Evolutionary conservation across 2,329 filamentous ascomycete species (phyloP).

Genomic region (Fusarium sp.): DNA sequence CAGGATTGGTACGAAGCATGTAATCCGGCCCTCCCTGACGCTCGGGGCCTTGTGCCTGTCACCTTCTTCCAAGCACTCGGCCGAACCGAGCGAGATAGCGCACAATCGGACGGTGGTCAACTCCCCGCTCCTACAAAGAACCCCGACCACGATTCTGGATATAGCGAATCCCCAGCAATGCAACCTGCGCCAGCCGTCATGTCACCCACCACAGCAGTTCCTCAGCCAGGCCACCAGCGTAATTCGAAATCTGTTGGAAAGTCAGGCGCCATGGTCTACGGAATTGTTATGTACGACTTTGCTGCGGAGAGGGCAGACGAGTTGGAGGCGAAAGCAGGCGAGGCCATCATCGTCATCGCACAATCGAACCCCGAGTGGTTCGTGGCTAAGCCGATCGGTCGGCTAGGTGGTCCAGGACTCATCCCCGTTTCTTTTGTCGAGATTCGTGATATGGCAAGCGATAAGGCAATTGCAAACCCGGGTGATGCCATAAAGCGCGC

Average conservation of each 20-base stretch:
- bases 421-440: conserved; percentile 98
- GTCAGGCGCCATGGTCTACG: conserved; percentile 90
- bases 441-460: conserved; percentile 92
- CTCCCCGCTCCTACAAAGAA: conserved; percentile 64
- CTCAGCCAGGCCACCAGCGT: conserved; percentile 55
- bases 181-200: conserved; percentile 41
- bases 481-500: conserved; percentile 87
- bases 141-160: conserved; percentile 91
- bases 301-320: conserved; percentile 95
- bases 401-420: conserved; percentile 92
- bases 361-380: conserved; percentile 99
- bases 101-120: conserved; percentile 71
- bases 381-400: conserved; percentile 97
- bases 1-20: conserved; percentile 98
- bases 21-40: conserved; percentile 89
- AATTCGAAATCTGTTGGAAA: conserved; percentile 65
- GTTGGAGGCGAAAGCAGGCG: conserved; percentile 91
- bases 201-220: conserved; percentile 28
- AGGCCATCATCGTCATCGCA: conserved; percentile 97
- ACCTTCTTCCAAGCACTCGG: conserved; percentile 93
- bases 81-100: conserved; percentile 91
- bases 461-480: conserved; percentile 83
- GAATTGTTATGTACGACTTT: conserved; percentile 97
- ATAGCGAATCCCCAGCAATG: conserved; percentile 60
- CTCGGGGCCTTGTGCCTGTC: conserved; percentile 91